phyloP scores from a whole-genome alignment of 768 basidiomycete species.

The Ephemerocybe angulata region DNA sequence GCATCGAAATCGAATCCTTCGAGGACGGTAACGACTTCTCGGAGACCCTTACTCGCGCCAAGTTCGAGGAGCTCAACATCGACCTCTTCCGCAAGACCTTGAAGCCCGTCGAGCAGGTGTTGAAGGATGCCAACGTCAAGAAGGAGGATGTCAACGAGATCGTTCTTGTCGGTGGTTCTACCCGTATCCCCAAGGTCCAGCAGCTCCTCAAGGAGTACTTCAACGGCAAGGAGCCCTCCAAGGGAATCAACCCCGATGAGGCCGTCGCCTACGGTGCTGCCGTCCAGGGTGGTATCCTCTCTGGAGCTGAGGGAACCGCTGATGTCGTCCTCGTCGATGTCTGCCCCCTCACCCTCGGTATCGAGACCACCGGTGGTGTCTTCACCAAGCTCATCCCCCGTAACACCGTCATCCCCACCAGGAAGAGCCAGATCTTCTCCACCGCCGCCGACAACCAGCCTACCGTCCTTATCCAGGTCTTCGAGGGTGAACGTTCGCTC shows the following conservation, averaged over 20 bases:
- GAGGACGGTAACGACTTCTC: constrained; percentile 96
- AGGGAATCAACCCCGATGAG: constrained; percentile 99
- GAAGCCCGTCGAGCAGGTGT: constrained; percentile 98
- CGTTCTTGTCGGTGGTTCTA: constrained; percentile 94
- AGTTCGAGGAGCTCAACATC: constrained; percentile 98
- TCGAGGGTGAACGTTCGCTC: constrained; percentile 93
- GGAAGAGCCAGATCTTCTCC: constrained; percentile 92
- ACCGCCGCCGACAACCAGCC: constrained; percentile 90
- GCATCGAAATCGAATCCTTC: constrained; percentile 94
- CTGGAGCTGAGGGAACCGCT: constrained; percentile 86
- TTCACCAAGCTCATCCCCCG: constrained; percentile 97
- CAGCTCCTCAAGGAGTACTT: constrained; percentile 98
- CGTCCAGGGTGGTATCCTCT: constrained; percentile 96
- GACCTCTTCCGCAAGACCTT: constrained; percentile 99
- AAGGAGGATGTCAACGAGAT: constrained; percentile 95
- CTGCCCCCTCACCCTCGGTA: constrained; percentile 95
- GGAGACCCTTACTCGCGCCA: constrained; percentile 95
- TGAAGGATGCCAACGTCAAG: constrained; percentile 97
- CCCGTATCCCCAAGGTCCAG: constrained; percentile 99
- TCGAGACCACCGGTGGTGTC: constrained; percentile 97
- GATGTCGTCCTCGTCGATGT: constrained; percentile 96
- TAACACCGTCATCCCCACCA: constrained; percentile 97
- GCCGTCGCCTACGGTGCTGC: constrained; percentile 99
- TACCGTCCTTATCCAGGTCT: constrained; percentile 95
- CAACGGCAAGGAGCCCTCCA: constrained; percentile 93